phyloP scores from a whole-genome alignment of 441 rosid genomes.

The Jatropha multifida region DNA sequence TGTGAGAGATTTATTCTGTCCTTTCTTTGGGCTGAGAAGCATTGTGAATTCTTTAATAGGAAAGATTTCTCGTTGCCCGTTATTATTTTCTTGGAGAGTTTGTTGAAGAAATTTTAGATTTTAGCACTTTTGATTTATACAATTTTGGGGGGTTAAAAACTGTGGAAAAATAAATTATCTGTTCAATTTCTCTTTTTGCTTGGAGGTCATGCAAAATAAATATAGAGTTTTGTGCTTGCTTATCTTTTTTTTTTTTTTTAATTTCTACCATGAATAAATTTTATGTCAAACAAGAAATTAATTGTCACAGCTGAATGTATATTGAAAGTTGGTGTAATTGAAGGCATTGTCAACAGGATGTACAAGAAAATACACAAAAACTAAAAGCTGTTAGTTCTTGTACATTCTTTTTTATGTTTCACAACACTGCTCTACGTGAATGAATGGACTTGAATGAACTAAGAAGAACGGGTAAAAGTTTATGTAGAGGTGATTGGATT shows the following conservation, averaged over 20 bases:
- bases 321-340: not conserved
- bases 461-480: not conserved
- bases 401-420: not conserved
- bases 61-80: not conserved
- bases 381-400: not conserved
- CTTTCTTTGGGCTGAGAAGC: not conserved
- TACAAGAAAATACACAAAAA: not conserved
- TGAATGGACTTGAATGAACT: not conserved
- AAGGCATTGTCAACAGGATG: not conserved
- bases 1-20: not conserved
- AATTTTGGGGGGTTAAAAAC: conserved; percentile 8
- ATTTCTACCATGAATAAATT: not conserved
- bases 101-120: not conserved
- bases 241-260: too few relatives aligned
- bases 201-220: too few relatives aligned
- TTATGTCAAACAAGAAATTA: not conserved
- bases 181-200: not conserved
- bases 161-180: not conserved
- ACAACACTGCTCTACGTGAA: not conserved
- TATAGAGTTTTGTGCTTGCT: too few relatives aligned
- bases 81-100: not conserved
- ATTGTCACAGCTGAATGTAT: not conserved
- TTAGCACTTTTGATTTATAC: not conserved
- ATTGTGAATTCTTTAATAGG: not conserved
- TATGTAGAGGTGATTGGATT: not conserved